Evolutionary conservation across 352 stramenopile genomes (phyloP).

Genomic region (Pythium dissotocum): DNA sequence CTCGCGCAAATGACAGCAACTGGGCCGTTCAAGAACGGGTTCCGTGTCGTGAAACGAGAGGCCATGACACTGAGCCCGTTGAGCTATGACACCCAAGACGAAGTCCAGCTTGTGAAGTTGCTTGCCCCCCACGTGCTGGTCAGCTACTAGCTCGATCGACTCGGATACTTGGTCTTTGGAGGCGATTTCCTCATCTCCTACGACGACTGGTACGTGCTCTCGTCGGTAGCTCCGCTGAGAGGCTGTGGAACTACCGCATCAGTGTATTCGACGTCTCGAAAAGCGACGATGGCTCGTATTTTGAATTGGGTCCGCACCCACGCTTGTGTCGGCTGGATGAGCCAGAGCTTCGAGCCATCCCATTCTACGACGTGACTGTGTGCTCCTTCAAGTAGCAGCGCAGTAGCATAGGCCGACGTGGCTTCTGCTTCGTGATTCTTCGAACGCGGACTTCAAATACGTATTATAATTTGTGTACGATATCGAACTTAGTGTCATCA

Average conservation of each 20-base stretch:
- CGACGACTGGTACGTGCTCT: constrained; percentile 21
- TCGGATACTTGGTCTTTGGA: constrained; percentile 21
- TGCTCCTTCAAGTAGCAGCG: constrained; percentile 4
- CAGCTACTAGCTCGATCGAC: constrained; percentile 14
- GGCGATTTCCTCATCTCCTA: constrained; percentile 12
- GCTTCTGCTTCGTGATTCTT: no score
- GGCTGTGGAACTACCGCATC: constrained; percentile 23
- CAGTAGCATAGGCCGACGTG: no score
- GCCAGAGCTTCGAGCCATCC: constrained; percentile 5
- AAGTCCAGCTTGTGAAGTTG: no score
- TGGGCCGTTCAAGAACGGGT: constrained; percentile 22
- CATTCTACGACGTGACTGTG: constrained; percentile 13
- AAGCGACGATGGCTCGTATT: constrained; percentile 2
- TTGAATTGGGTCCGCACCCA: background rate
- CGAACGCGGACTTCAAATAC: no score
- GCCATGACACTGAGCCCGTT: background rate
- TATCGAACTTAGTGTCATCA: background rate
- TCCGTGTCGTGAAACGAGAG: constrained; percentile 26
- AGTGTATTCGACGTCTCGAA: constrained; percentile 13
- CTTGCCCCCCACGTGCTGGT: constrained; percentile 9
- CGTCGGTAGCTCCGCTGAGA: constrained; percentile 17
- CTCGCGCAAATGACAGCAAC: constrained; percentile 2
- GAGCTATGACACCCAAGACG: background rate
- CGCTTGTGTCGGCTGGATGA: constrained; percentile 14
- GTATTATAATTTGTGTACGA: no score